These are phyloP conservation scores for Haplographium delicatum DNA, from an alignment of 495 filamentous ascomycete species.

Conservation along the genomic window DNA sequence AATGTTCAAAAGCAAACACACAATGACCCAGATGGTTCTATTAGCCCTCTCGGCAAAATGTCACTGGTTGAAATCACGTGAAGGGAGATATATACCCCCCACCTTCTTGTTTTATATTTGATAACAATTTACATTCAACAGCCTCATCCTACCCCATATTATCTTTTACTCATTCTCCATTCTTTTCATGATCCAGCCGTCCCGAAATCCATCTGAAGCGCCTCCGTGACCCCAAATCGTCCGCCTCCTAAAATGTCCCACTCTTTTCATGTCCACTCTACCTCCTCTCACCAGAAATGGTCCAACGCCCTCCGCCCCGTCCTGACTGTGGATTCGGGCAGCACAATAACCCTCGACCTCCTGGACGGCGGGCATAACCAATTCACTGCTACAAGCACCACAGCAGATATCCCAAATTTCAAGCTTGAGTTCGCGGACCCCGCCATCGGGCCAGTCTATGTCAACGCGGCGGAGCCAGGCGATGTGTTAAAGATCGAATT, in stretches of 20 bases:
- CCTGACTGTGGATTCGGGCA: slow-evolving; percentile 40
- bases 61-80: too few relatives aligned
- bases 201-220: too few relatives aligned
- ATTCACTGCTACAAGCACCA: slow-evolving; percentile 33
- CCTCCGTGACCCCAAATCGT: background rate
- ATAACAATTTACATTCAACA: too few relatives aligned
- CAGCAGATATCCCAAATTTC: slow-evolving; percentile 36
- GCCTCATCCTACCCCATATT: background rate
- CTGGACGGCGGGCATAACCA: slow-evolving; percentile 49
- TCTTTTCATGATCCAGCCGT: too few relatives aligned
- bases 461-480: slow-evolving; percentile 41
- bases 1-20: too few relatives aligned
- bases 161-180: background rate
- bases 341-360: slow-evolving; percentile 41
- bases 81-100: too few relatives aligned
- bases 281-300: slow-evolving; percentile 43
- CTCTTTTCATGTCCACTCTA: slow-evolving; percentile 36
- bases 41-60: too few relatives aligned
- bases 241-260: slow-evolving; percentile 11
- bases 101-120: too few relatives aligned
- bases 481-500: slow-evolving; percentile 46
- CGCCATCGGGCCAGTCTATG: slow-evolving; percentile 42
- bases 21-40: too few relatives aligned
- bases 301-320: slow-evolving; percentile 40
- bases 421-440: slow-evolving; percentile 41